A percentile compares a stretch with the other conserved stretches of the same genome.
Evolutionary conservation across 2,329 filamentous ascomycete genomes (phyloP).

Genomic region (Dothiorella sarmentorum): DNA sequence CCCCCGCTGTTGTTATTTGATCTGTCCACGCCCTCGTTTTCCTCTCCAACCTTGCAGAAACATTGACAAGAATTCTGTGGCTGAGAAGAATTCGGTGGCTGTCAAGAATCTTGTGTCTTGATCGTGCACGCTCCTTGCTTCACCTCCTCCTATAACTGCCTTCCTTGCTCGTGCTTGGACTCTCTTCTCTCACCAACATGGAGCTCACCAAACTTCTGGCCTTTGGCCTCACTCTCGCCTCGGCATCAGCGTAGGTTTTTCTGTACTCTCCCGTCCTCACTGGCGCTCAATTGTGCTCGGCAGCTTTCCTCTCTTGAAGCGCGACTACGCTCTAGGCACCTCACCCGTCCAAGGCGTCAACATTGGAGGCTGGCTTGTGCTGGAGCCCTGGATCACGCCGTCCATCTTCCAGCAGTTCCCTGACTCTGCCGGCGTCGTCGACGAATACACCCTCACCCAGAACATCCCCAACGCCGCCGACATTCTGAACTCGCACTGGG

Average conservation of each 20-base stretch:
- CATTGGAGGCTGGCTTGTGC: constrained; percentile 50
- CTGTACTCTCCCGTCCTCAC: background rate
- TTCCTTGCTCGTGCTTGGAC: background rate
- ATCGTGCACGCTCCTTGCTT: no score
- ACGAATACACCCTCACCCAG: constrained; percentile 51
- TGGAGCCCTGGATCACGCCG: constrained; percentile 57
- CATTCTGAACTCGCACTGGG: constrained; percentile 50
- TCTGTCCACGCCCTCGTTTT: background rate
- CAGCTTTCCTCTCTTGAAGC: constrained; percentile 2
- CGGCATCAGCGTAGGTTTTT: constrained; percentile 1
- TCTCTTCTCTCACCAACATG: background rate
- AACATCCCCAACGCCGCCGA: constrained; percentile 44
- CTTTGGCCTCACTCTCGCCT: background rate
- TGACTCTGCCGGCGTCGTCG: constrained; percentile 37
- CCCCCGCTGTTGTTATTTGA: background rate
- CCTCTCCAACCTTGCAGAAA: background rate
- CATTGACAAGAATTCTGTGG: no score
- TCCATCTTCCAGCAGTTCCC: constrained; percentile 47
- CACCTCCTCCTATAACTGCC: background rate
- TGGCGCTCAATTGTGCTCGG: background rate
- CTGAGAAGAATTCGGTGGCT: no score
- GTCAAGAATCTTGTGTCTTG: no score
- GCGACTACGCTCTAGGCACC: constrained; percentile 9
- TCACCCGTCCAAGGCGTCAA: constrained; percentile 47
- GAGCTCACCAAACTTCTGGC: background rate